phyloP scores from a whole-genome alignment of 2,329 filamentous ascomycete species.

The Aspergillus quadricinctus region DNA sequence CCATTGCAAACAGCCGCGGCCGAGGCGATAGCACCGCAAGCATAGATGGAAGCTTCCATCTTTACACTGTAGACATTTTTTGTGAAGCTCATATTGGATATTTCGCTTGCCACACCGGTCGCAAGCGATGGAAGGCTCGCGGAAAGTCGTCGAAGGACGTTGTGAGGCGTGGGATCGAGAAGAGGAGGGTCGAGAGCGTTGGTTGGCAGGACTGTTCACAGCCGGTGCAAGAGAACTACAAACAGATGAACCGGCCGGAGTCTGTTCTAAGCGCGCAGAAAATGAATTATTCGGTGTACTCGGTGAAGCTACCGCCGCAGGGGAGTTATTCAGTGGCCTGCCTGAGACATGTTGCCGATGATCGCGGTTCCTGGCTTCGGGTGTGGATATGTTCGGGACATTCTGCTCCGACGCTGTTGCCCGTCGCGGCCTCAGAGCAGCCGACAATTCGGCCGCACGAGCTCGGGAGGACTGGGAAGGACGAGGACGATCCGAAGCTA shows the following conservation, averaged over 20 bases:
- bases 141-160: conserved; percentile 42
- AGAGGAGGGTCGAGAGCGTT: conserved; percentile 27
- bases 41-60: conserved; percentile 75
- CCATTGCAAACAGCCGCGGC: conserved; percentile 79
- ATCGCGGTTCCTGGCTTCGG: conserved; percentile 19
- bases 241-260: conserved; percentile 3
- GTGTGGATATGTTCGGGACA: conserved; percentile 22
- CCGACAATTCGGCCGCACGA: conserved; percentile 18
- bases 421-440: conserved; percentile 24
- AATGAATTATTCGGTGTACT: conserved; percentile 2
- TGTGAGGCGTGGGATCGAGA: conserved; percentile 27
- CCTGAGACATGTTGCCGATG: conserved; percentile 16
- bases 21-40: conserved; percentile 69
- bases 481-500: conserved; percentile 29
- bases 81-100: conserved; percentile 83
- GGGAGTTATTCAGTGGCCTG: conserved; percentile 23
- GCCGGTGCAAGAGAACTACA: conserved; percentile 12
- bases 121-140: conserved; percentile 71
- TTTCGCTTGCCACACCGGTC: conserved; percentile 64
- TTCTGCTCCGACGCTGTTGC: conserved; percentile 31
- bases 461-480: conserved; percentile 21
- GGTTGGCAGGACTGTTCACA: conserved; percentile 13
- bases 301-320: conserved; percentile 16
- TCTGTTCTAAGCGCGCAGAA: conserved; percentile 12
- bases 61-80: conserved; percentile 70